Conservation (phyloP, 225 moss, liverwort and hornwort genomes). For the Rhytidiadelphus loreus region DNA sequence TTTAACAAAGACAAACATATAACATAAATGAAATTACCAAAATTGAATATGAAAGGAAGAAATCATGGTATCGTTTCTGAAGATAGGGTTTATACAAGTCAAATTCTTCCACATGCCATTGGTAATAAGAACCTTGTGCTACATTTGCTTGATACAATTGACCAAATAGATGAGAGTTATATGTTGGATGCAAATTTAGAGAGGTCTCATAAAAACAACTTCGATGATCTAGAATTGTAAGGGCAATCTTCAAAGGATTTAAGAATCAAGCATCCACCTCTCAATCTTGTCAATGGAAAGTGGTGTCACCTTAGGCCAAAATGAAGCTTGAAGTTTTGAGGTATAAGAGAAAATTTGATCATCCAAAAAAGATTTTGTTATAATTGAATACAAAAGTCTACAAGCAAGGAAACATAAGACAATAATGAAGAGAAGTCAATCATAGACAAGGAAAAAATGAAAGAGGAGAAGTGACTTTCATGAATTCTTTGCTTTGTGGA, state of each 20-base stretch:
- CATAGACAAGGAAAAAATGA: background rate
- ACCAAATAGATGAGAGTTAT: background rate
- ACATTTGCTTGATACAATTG: background rate
- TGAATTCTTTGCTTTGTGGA: background rate
- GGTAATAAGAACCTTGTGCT: background rate
- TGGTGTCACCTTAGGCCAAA: background rate
- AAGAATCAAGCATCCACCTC: background rate
- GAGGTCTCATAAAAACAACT: background rate
- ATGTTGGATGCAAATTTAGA: background rate
- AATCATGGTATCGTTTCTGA: background rate
- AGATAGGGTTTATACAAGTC: background rate
- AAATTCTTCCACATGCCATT: background rate
- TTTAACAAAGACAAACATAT: background rate
- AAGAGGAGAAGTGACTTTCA: background rate
- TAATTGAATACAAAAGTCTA: background rate
- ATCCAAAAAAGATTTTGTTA: background rate
- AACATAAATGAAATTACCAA: background rate
- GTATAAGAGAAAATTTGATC: background rate
- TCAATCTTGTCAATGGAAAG: background rate
- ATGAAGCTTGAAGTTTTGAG: background rate
- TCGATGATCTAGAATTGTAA: background rate
- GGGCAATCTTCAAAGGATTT: background rate
- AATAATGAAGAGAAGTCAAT: background rate
- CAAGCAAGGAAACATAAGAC: background rate
- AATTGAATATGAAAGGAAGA: background rate